Evolutionary conservation across 371 early-diverging fungal genomes (phyloP), one percentile per base, ranked within the genome.

Genomic region (Mortierella sp.): DNA sequence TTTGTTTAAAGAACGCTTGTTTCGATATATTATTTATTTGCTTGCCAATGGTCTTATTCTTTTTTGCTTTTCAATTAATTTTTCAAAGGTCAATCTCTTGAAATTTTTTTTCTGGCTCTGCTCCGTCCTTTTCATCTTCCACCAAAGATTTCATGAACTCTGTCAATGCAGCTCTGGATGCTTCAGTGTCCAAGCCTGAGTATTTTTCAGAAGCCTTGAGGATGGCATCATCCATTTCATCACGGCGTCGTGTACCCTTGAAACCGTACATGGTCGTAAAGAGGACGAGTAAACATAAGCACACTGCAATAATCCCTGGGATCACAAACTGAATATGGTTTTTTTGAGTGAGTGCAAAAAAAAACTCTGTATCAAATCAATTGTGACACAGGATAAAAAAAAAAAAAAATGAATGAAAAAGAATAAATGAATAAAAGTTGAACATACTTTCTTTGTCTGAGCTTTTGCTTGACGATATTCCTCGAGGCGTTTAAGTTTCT

Each of bases 361-460:
- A n/a, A n/a, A n/a, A n/a, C n/a, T n/a, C n/a, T n/a, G n/a, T n/a
- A n/a, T n/a, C n/a, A n/a, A n/a, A n/a, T n/a, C n/a, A n/a, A n/a
- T n/a, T n/a, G n/a, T n/a, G n/a, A n/a, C n/a, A n/a, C n/a, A n/a
- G n/a, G n/a, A n/a, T n/a, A n/a, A n/a, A n/a, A n/a, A n/a, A n/a
- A n/a, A n/a, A n/a, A n/a, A n/a, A n/a, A n/a, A n/a, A n/a, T n/a
- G n/a, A n/a, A n/a, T n/a, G n/a, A n/a, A n/a, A n/a, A n/a, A n/a
- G n/a, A n/a, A n/a, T n/a, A 29, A 28, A 32, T 59, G 29, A 45
- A 29, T 7, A 32, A 19, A 17, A 15, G n/a, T 19, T 29, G 10
- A 22, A 42, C 3, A 40, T 60, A 70, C 70, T 70, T 70, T 70
- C 60, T 67, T 76, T 49, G 76, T 63, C 26, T 75, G 76, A 7